Base-by-base conservation (phyloP, 441 rosid species). In the Hura crepitans region DNA sequence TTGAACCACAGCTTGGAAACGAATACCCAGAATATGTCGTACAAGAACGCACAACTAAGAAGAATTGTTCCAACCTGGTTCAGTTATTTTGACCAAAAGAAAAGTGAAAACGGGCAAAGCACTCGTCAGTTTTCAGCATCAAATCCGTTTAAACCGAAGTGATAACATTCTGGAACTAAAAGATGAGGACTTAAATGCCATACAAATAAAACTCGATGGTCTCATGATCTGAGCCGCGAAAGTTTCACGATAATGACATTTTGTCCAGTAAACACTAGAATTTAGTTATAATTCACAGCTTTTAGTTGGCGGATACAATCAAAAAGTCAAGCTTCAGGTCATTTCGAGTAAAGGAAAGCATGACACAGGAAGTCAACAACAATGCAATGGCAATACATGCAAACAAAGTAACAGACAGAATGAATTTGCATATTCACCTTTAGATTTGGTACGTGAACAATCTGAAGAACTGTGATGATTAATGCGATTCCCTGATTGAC, bases 11-110 rank as follows among this genome's bases (percentile, higher is more conserved):
- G 71, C 74, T 87, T 90, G 60, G 97, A 92, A 74, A 86, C 83
- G 70, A 92, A 90, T 63, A 92, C 98, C 98, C 98, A 92, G 82
- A 92, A 92, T 81, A 90, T 90, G 82, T 92, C 98, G 64, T 92
- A 90, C 82, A 90, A 72, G 81, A 92, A 90, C 72, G 98, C 93
- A 78, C 97, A 92, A 72, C 98, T 80, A 63, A 92, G 93, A 61
- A 92, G 97, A 70, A 90, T 92, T 63, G 93, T 89, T 74, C 97
- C 98, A 6, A 92, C 97, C 98, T 92, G 89, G 74, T 74, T 37
- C 68, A 67, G 74, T 66, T 28, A 56, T 59, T 71, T 37, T 25
- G 30, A 30, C 71, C 12, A 49, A 62, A 66, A 20, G 68, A 5
- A 69, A 22, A 33, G 30, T 8, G 1, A 70, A 45, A 39, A 54